Evolutionary conservation across 2,329 filamentous ascomycete species (phyloP), one percentile per base, ranked within the genome.

Genomic region (Colletotrichum cuscutae): DNA sequence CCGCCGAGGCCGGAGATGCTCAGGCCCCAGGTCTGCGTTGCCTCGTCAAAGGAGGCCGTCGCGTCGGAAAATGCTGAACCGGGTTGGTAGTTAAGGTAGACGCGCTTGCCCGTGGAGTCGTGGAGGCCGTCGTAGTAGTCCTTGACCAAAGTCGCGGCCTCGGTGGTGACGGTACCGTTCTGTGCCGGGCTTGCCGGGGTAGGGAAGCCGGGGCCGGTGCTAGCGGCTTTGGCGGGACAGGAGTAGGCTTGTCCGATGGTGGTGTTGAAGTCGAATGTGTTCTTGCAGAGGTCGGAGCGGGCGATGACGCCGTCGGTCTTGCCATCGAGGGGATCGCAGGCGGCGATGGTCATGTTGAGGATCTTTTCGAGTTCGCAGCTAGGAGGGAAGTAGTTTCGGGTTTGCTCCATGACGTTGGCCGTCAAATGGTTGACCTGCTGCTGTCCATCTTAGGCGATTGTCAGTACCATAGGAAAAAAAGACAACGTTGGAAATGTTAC

Each of bases 281-380:
- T 66, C 32, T 70, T 60, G 73, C 73, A 74, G 42, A 62, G 49
- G 22, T 66, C 62, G 1, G 73, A 71, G 8, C 64, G 58, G 6
- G 73, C 54, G 54, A 89, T 81, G n/a, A 79, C 75, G 28, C 78
- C 78, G 68, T 91, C 89, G 0, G 81, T 83, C 57, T 82, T 82
- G 6, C 89, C 89, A 68, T 91, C 89, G 6, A 91, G 81, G 8
- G 84, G 80, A 73, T 91, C 89, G 63, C 89, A 91, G 46, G 84
- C 84, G 1, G 81, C 80, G 59, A 90, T 89, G 5, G 88, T 90
- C 52, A 82, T 81, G 76, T 89, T 90, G 24, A 87, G 82, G 58
- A 90, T 89, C 76, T 84, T 85, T 1, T 75, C 70, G 9, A 80
- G 74, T 71, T 80, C 77, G 53, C 73, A 74, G 2, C 49, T 63